Evolutionary conservation across 1,284 basidiomycete species (phyloP).

Genomic region (Wolfiporia cocos): DNA sequence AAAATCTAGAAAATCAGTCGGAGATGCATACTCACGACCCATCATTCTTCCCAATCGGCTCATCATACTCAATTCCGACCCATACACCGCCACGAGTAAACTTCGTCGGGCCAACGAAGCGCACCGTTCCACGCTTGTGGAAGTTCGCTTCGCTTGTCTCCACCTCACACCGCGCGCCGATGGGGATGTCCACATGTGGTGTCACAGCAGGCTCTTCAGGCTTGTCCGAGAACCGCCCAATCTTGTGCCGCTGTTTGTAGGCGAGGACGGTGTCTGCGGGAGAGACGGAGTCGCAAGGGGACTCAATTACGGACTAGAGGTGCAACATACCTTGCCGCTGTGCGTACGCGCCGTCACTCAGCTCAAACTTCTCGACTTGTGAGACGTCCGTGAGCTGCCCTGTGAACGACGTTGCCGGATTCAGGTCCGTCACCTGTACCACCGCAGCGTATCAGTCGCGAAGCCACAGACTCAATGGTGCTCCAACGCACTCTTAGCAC

Average conservation of each 20-base stretch:
- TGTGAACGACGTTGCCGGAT: slow-evolving; percentile 68
- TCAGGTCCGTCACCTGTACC: slow-evolving; percentile 67
- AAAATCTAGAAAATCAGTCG: background rate
- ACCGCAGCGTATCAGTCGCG: background rate
- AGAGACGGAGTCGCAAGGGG: background rate
- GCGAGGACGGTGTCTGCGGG: slow-evolving; percentile 79
- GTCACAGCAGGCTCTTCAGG: slow-evolving; percentile 29
- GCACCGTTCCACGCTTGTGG: slow-evolving; percentile 77
- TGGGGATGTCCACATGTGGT: slow-evolving; percentile 37
- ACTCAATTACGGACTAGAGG: background rate
- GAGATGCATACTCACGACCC: slow-evolving; percentile 65
- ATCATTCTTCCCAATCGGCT: slow-evolving; percentile 94
- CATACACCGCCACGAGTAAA: slow-evolving; percentile 75
- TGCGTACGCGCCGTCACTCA: slow-evolving; percentile 81
- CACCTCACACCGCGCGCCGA: slow-evolving; percentile 82
- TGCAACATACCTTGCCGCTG: slow-evolving; percentile 59
- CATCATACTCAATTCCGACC: slow-evolving; percentile 95
- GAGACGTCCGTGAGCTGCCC: slow-evolving; percentile 82
- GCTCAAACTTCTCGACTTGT: slow-evolving; percentile 90
- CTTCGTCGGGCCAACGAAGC: slow-evolving; percentile 77
- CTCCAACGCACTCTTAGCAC: slow-evolving; percentile 70
- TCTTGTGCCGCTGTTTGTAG: slow-evolving; percentile 84
- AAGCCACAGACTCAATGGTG: too few relatives aligned
- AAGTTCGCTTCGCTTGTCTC: slow-evolving; percentile 61
- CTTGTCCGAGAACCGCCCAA: slow-evolving; percentile 79